Evolutionary conservation across 2,329 filamentous ascomycete species (phyloP), one percentile per base, ranked within the genome.

Genomic region (Aspergillus sojae): DNA sequence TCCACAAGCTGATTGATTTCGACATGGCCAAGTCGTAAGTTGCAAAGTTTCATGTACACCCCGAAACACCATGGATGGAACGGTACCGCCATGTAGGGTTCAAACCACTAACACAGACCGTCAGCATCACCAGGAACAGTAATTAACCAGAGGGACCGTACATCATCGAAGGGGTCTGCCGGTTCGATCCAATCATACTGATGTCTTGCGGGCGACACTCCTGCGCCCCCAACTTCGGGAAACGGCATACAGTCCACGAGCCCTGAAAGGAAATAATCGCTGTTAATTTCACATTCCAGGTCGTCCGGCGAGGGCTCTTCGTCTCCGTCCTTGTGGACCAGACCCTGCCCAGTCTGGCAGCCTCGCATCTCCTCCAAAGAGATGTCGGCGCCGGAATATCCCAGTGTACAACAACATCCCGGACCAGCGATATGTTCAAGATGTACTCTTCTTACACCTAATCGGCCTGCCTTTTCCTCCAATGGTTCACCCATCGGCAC

Each of bases 41-140:
- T 43, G 23, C 36, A 57, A 30, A 53, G 53, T 4, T 45, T 41
- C 23, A 52, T 55, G 34, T 30, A 63, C 1, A 57, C 7, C 10
- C 32, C 57, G 32, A 59, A 59, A 30, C 61, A 60, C 32, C 41
- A 39, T 10, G 61, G 52, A 48, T 57, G 57, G 19, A 63, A 63
- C 10, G 48, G 23, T 5, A 50, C 6, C 12, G 19, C 46, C 14
- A 11, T 23, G 5, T n/a, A 36, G 34, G 14, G 14, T 36, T 36
- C 34, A 6, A 36, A 36, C 34, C 34, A 14, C 34, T 36, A 12
- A 5, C 5, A 12, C 14, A 36, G 14, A 16, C 5, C 2, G 14
- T 36, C 5, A 36, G 14, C 2, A 36, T 16, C 2, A 6, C 34
- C 14, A 5, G 2, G 1, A 14, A 36, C 14, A 16, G 5, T 2